These are phyloP conservation scores for Huiozyma naganishii DNA, from an alignment of 805 yeast genomes.

Conservation along the genomic window DNA sequence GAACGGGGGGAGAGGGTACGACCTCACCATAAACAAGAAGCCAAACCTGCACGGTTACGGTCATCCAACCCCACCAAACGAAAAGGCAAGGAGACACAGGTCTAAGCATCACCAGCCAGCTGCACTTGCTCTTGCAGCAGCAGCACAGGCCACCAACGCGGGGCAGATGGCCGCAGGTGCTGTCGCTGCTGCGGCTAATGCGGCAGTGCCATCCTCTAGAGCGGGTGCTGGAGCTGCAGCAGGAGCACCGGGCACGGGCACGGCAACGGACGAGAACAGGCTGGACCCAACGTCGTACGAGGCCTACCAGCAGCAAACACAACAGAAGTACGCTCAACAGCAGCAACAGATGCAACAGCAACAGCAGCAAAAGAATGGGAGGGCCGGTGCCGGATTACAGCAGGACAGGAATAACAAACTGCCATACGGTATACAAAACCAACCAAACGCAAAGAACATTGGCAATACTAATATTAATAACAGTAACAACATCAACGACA, in stretches of 20 bases:
- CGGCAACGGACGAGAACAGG: conserved; percentile 15
- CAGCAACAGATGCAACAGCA: conserved; percentile 9
- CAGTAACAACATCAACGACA: conserved; percentile 6
- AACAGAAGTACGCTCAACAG: conserved; percentile 27
- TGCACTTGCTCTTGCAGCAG: not conserved
- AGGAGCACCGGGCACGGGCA: conserved; percentile 7
- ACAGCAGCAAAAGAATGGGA: conserved; percentile 4
- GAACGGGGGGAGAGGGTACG: conserved; percentile 96
- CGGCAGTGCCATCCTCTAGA: conserved; percentile 10
- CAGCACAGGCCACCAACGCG: conserved; percentile 3
- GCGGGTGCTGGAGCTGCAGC: conserved; percentile 18
- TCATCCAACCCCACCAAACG: conserved; percentile 76
- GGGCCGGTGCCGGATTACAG: conserved; percentile 7
- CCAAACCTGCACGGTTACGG: conserved; percentile 95
- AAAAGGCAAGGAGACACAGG: conserved; percentile 21
- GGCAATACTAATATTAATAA: conserved; percentile 5
- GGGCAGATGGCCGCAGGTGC: conserved; percentile 19
- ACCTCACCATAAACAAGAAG: conserved; percentile 74
- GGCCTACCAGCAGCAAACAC: conserved; percentile 30
- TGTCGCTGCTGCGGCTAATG: conserved; percentile 13
- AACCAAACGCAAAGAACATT: not conserved
- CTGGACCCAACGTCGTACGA: conserved; percentile 35
- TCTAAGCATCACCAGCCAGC: conserved; percentile 16
- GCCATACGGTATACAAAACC: conserved; percentile 1
- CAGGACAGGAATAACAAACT: conserved; percentile 14